Evolutionary conservation across 352 stramenopile genomes (phyloP).

Genomic region (Pythium oligandrum): DNA sequence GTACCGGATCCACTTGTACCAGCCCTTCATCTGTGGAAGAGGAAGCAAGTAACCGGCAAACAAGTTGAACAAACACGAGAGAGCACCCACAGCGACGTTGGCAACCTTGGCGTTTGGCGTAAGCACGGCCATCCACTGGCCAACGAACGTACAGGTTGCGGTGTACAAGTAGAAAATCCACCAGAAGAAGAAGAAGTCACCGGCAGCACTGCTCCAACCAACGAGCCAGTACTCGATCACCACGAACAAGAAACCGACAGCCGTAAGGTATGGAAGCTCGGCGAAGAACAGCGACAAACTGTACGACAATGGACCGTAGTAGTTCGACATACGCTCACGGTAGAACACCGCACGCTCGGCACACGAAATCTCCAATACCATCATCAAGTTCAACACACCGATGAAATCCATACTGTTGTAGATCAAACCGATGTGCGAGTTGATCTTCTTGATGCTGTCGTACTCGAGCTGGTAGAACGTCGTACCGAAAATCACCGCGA

Average conservation of each 20-base stretch:
- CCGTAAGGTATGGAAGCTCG: slow-evolving; percentile 55
- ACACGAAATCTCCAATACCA: slow-evolving; percentile 50
- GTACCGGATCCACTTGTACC: slow-evolving; percentile 73
- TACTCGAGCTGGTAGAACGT: slow-evolving; percentile 45
- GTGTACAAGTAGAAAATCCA: slow-evolving; percentile 52
- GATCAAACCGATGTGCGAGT: slow-evolving; percentile 54
- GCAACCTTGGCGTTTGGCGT: slow-evolving; percentile 74
- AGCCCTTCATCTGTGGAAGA: slow-evolving; percentile 37
- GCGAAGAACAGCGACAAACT: slow-evolving; percentile 57
- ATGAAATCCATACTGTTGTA: slow-evolving; percentile 74
- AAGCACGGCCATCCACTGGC: slow-evolving; percentile 71
- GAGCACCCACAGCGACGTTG: slow-evolving; percentile 61
- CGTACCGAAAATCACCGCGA: slow-evolving; percentile 46
- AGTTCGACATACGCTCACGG: slow-evolving; percentile 67
- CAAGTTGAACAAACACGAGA: slow-evolving; percentile 68
- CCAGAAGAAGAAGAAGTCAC: slow-evolving; percentile 46
- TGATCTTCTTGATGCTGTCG: slow-evolving; percentile 30
- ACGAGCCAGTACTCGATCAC: slow-evolving; percentile 66
- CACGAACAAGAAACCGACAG: slow-evolving; percentile 45
- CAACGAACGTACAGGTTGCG: slow-evolving; percentile 54
- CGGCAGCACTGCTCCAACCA: slow-evolving; percentile 29
- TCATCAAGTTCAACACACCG: slow-evolving; percentile 54
- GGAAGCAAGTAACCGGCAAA: slow-evolving; percentile 56
- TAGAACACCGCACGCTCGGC: slow-evolving; percentile 56
- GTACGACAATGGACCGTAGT: slow-evolving; percentile 66